These are phyloP conservation scores for Xylariaceae sp. DNA, from an alignment of 2,329 filamentous ascomycete genomes.

Conservation along the genomic window DNA sequence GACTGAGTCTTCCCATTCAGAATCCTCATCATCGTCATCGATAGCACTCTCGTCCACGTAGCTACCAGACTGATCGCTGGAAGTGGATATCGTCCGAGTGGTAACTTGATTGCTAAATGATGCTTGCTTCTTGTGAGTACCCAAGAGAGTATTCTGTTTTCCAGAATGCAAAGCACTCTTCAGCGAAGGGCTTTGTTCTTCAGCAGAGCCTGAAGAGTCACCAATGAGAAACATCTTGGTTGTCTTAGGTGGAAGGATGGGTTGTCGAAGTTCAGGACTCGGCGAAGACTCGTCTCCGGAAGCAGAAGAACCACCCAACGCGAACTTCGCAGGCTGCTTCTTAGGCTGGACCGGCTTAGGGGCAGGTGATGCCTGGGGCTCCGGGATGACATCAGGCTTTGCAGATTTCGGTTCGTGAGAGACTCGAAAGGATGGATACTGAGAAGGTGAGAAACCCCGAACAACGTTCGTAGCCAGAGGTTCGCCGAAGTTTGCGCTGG, in stretches of 20 bases:
- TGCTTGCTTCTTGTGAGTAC: slow-evolving; percentile 72
- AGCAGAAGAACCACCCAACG: slow-evolving; percentile 78
- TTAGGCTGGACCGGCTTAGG: slow-evolving; percentile 73
- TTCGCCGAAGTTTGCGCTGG: slow-evolving; percentile 52
- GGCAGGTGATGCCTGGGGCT: slow-evolving; percentile 60
- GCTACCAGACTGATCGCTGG: slow-evolving; percentile 62
- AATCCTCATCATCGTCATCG: slow-evolving; percentile 70
- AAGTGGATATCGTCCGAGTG: slow-evolving; percentile 68
- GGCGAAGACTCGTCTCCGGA: slow-evolving; percentile 79
- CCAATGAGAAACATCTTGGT: slow-evolving; percentile 59
- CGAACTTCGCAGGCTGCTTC: slow-evolving; percentile 67
- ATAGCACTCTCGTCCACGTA: slow-evolving; percentile 85
- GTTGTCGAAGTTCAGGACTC: slow-evolving; percentile 53
- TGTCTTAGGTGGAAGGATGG: slow-evolving; percentile 44
- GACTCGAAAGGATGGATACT: slow-evolving; percentile 52
- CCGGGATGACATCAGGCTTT: slow-evolving; percentile 65
- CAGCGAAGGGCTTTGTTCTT: slow-evolving; percentile 76
- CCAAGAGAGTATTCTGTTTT: slow-evolving; percentile 49
- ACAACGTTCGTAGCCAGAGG: slow-evolving; percentile 63
- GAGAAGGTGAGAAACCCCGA: slow-evolving; percentile 83
- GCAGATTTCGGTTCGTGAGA: slow-evolving; percentile 56
- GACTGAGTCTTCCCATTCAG: slow-evolving; percentile 69
- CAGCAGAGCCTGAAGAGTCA: slow-evolving; percentile 72
- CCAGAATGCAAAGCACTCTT: slow-evolving; percentile 57
- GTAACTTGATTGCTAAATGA: slow-evolving; percentile 81